Conservation (phyloP, 2,329 filamentous ascomycete genomes). For the Epichloe amarillans region DNA sequence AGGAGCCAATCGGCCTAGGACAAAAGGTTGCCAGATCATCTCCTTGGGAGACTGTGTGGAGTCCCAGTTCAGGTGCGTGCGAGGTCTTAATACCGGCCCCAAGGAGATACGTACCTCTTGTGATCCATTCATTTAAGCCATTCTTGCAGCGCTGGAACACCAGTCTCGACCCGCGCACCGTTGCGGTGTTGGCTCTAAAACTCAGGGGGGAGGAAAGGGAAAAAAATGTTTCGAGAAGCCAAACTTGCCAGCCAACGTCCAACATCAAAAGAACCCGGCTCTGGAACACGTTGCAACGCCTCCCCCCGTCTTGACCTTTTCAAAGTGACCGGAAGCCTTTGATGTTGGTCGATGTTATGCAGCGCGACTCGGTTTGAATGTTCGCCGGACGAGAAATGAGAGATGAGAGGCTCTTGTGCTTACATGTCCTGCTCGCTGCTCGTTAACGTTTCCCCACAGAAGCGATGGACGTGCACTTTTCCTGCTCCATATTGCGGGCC, state of each 20-base stretch:
- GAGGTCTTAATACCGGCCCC: too few relatives aligned
- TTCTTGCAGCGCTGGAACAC: neutral
- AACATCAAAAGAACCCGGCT: neutral
- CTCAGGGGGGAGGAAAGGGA: neutral
- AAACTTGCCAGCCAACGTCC: neutral
- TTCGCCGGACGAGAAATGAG: neutral
- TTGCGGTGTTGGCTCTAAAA: neutral
- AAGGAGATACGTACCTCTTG: neutral
- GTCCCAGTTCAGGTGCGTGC: too few relatives aligned
- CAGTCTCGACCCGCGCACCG: neutral
- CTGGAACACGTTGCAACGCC: conserved; percentile 1
- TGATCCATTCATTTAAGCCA: neutral
- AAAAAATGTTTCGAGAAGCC: neutral
- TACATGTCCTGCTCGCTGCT: neutral
- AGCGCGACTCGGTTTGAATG: neutral
- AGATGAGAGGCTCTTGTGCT: neutral
- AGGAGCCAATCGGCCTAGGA: neutral
- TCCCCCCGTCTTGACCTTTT: neutral
- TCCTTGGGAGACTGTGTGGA: neutral
- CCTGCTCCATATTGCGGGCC: neutral
- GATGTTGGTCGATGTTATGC: neutral
- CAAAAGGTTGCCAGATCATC: neutral
- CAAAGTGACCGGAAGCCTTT: neutral
- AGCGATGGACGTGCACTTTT: neutral
- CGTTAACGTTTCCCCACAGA: neutral